phyloP scores from a whole-genome alignment of 176 grass and related monocot genomes.

The Pharus latifolius region DNA sequence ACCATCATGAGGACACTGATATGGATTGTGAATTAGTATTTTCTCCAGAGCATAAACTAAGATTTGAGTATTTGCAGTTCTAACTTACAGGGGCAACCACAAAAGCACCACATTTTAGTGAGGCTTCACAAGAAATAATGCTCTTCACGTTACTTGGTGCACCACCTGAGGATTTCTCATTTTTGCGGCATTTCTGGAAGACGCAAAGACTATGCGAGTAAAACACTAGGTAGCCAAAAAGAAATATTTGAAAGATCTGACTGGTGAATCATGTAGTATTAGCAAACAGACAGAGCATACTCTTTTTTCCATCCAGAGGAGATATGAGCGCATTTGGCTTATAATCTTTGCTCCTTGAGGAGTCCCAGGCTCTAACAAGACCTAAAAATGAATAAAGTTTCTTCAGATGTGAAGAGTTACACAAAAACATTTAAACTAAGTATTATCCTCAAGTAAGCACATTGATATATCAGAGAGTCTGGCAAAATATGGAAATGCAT shows the following conservation, averaged over 20 bases:
- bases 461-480: no score
- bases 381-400: constrained; percentile 34
- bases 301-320: constrained; percentile 98
- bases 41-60: background rate
- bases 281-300: constrained; percentile 31
- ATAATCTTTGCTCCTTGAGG: constrained; percentile 96
- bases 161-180: constrained; percentile 18
- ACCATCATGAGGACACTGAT: constrained; percentile 92
- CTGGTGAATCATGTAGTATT: background rate
- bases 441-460: background rate
- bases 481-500: background rate
- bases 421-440: background rate
- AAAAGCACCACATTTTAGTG: constrained; percentile 63
- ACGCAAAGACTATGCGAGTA: constrained; percentile 15
- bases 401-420: constrained; percentile 8
- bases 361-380: constrained; percentile 96
- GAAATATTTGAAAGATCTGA: background rate
- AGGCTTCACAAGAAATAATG: constrained; percentile 29
- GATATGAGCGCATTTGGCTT: constrained; percentile 93
- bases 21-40: constrained; percentile 4
- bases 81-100: constrained; percentile 93
- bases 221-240: background rate
- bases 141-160: constrained; percentile 40
- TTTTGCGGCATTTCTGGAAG: constrained; percentile 50
- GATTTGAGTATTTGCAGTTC: background rate